These are phyloP conservation scores for Parsonsia alboflavescens DNA, from an alignment of 257 asterid species.

Conservation along the genomic window DNA sequence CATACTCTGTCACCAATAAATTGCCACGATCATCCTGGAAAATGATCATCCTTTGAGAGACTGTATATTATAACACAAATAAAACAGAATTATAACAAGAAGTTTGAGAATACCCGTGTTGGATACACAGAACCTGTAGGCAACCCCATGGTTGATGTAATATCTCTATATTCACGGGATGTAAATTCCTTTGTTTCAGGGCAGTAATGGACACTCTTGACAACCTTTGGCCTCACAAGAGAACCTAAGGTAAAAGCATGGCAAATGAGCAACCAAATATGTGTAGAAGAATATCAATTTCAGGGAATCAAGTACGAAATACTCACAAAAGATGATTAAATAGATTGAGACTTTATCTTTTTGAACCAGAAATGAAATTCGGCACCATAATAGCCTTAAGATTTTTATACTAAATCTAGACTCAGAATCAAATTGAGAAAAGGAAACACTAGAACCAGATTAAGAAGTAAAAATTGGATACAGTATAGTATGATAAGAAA, in stretches of 20 bases:
- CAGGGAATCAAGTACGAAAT: not conserved
- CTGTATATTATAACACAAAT: constrained; percentile 2
- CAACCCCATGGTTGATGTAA: constrained; percentile 84
- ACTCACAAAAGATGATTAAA: not conserved
- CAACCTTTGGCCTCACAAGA: constrained; percentile 98
- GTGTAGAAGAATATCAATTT: constrained; percentile 16
- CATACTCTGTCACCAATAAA: constrained; percentile 86
- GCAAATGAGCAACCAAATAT: not conserved
- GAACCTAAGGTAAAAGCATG: constrained; percentile 51
- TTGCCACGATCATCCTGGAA: constrained; percentile 84
- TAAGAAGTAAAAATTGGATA: not conserved
- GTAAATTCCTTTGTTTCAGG: constrained; percentile 68
- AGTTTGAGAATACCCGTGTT: constrained; percentile 56
- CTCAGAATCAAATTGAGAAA: not conserved
- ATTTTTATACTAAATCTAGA: not conserved
- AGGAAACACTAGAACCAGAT: not conserved
- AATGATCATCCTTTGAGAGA: constrained; percentile 12
- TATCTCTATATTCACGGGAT: constrained; percentile 82
- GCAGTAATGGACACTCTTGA: constrained; percentile 93
- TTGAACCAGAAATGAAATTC: not conserved
- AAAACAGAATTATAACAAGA: constrained; percentile 5
- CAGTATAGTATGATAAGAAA: not conserved
- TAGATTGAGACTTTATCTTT: not conserved
- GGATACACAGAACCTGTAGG: constrained; percentile 98
- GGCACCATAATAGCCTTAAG: not conserved